These are phyloP conservation scores for Claviceps africana DNA, from an alignment of 2,329 filamentous ascomycete species.

Conservation along the genomic window DNA sequence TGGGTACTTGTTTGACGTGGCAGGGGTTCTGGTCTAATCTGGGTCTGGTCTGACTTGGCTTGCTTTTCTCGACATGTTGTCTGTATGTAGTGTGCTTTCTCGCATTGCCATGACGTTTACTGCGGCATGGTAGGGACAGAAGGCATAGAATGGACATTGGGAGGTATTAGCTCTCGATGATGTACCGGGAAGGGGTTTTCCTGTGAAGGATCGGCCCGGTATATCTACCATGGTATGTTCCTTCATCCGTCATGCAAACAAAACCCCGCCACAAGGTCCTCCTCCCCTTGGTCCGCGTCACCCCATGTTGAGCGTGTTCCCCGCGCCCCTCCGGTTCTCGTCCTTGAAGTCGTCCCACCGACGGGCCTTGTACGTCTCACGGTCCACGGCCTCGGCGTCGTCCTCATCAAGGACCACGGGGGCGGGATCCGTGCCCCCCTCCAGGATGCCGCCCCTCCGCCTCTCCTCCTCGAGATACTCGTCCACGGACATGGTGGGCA, in stretches of 20 bases:
- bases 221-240: too few species aligned
- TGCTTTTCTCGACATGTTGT: too few species aligned
- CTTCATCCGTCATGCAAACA: too few species aligned
- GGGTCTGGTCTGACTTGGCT: background rate
- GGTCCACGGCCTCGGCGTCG: conserved; percentile 72
- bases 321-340: conserved; percentile 69
- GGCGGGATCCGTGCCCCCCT: conserved; percentile 68
- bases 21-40: background rate
- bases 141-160: background rate
- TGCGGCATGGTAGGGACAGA: too few species aligned
- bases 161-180: too few species aligned
- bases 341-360: conserved; percentile 94
- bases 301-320: conserved; percentile 73
- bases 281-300: conserved; percentile 11
- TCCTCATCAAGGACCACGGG: conserved; percentile 74
- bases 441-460: conserved; percentile 71
- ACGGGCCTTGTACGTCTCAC: conserved; percentile 82
- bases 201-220: too few species aligned
- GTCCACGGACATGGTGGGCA: conserved; percentile 96
- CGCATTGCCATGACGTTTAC: too few species aligned
- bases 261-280: too few species aligned
- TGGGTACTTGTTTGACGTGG: background rate
- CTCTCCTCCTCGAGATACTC: conserved; percentile 92
- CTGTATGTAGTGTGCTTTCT: too few species aligned
- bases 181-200: too few species aligned